Evolutionary conservation across 106 monocot genomes (phyloP).

Genomic region (Ottelia alismoides): DNA sequence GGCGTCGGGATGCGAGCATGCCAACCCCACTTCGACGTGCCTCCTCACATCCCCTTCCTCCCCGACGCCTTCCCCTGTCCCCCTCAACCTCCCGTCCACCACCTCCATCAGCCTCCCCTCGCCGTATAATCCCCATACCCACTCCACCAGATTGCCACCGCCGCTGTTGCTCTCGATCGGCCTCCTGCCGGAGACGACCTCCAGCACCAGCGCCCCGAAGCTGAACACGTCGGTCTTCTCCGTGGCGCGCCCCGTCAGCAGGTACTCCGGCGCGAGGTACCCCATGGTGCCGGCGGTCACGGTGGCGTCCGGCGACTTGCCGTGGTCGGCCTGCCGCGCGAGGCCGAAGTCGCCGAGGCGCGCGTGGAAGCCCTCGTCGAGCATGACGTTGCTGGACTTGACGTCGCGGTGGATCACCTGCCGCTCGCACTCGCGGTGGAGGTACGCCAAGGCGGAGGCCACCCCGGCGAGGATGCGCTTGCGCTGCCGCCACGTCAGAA

Average conservation of each 20-base stretch:
- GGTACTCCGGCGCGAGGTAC: conserved; percentile 89
- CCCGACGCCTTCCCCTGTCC: conserved; percentile 38
- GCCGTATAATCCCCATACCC: conserved; percentile 80
- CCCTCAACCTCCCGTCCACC: conserved; percentile 54
- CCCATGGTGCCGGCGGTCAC: conserved; percentile 96
- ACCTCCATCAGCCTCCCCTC: conserved; percentile 46
- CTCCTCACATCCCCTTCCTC: conserved; percentile 62
- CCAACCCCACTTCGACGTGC: conserved; percentile 55
- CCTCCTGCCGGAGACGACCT: conserved; percentile 65
- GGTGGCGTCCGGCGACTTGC: conserved; percentile 70
- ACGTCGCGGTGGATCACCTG: conserved; percentile 96
- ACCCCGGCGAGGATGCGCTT: conserved; percentile 73
- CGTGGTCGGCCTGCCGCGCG: conserved; percentile 78
- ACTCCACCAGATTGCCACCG: conserved; percentile 57
- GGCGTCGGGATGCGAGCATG: conserved; percentile 73
- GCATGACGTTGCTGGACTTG: conserved; percentile 96
- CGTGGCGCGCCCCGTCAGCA: conserved; percentile 85
- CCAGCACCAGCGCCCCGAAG: conserved; percentile 74
- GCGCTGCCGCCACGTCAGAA: conserved; percentile 67
- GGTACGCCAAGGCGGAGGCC: conserved; percentile 89
- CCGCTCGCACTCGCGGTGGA: conserved; percentile 87
- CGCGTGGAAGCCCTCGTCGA: conserved; percentile 77
- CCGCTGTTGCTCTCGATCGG: conserved; percentile 51
- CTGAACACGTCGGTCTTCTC: conserved; percentile 92
- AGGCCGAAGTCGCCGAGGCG: conserved; percentile 91